Base-by-base conservation (phyloP, 352 stramenopile species). In the Pythium insidiosum region DNA sequence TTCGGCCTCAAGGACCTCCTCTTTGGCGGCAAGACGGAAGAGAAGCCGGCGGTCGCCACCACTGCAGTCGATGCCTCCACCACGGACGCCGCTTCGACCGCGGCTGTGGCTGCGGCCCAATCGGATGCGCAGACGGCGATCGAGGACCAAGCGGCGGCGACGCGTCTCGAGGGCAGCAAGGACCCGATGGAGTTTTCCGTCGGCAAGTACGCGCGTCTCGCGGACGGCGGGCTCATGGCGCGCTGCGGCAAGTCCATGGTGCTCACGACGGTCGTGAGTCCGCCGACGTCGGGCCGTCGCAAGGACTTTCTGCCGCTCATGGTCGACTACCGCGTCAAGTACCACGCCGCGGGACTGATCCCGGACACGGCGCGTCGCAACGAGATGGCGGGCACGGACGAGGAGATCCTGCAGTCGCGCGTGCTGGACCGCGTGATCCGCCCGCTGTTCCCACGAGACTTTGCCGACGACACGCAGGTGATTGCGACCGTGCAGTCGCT, bases 341-440 rank as follows among this genome's bases (percentile, higher is more conserved):
- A 77, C 43, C 68, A 88, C 49, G 77, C 82, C 49, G 76, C 80
- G 22, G 82, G 82, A 2, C 49, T 91, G 42, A 97, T 98, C 45
- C 91, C 93, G 12, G 67, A 84, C 41, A 94, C 83, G 21, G 74
- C 73, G 48, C 84, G 71, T 40, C 79, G 90, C 46, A 84, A 74
- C 28, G 94, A 97, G 53, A 93, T 93, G 53, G 73, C 78, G 18
- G 81, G 89, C 23, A 90, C 68, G 12, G 95, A 99, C 61, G 84
- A 96, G 26, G 94, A 99, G 63, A 95, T 98, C 40, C 71, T 99
- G 49, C 93, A 96, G 31, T 97, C 83, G 42, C 88, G 95, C 19
- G 73, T 98, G 19, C 94, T 99, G 40, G 96, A 99, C 67, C 81
- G 96, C 47, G 91, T 95, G 5, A 73, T 99, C 36, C 84, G 96